A percentile compares a stretch with the other conserved stretches of the same genome.
phyloP scores from a whole-genome alignment of 2,329 filamentous ascomycete genomes.

The Tolypocladium tropicale region DNA sequence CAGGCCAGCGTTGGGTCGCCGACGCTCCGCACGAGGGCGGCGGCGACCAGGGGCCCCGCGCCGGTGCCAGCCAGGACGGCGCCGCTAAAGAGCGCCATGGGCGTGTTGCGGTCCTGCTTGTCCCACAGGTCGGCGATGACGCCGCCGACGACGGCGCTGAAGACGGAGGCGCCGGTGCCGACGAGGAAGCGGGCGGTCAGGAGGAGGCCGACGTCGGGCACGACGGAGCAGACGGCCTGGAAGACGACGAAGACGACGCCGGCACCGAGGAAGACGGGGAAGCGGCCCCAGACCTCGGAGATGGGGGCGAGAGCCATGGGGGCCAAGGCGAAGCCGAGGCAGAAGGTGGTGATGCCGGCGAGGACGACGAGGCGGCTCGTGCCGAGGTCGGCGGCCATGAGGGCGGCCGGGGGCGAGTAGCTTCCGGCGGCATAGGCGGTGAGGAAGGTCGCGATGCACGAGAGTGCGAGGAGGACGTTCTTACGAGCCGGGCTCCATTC shows the following conservation, averaged over 20 bases:
- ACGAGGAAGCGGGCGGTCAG: slow-evolving; percentile 64
- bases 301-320: slow-evolving; percentile 86
- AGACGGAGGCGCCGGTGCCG: slow-evolving; percentile 67
- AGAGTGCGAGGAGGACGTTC: slow-evolving; percentile 58
- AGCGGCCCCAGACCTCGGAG: slow-evolving; percentile 77
- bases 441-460: slow-evolving; percentile 64
- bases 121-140: slow-evolving; percentile 82
- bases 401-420: slow-evolving; percentile 58
- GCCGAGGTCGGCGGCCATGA: slow-evolving; percentile 57
- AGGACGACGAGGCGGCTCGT: slow-evolving; percentile 57
- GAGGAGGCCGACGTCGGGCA: slow-evolving; percentile 61
- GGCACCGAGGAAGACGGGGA: slow-evolving; percentile 68
- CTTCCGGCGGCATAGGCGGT: slow-evolving; percentile 76
- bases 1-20: slow-evolving; percentile 39
- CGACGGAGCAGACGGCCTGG: slow-evolving; percentile 64
- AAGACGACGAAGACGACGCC: slow-evolving; percentile 62
- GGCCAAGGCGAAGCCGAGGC: slow-evolving; percentile 66
- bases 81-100: slow-evolving; percentile 84
- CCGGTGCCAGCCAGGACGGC: slow-evolving; percentile 71
- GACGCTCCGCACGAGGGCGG: slow-evolving; percentile 56
- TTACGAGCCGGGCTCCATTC: slow-evolving; percentile 64
- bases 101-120: slow-evolving; percentile 68
- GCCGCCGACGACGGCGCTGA: slow-evolving; percentile 86
- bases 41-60: slow-evolving; percentile 61
- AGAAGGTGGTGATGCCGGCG: slow-evolving; percentile 73